A percentile compares a stretch with the other conserved stretches of the same genome.
These are phyloP conservation scores for Gyrodon tennesseensis DNA, from an alignment of 1,284 basidiomycete genomes.

Conservation along the genomic window DNA sequence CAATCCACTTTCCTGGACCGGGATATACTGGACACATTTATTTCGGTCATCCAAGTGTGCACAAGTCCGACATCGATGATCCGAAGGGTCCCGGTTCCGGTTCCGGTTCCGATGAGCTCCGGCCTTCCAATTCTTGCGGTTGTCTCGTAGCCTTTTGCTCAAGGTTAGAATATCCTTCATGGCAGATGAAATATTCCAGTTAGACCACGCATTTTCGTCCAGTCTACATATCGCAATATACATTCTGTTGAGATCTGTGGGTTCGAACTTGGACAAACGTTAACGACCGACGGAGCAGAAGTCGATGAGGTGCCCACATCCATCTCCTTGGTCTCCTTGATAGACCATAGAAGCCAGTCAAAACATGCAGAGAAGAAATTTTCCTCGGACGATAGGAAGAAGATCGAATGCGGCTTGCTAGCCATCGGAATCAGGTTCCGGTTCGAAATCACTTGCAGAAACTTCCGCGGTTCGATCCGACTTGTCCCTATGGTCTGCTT, in stretches of 20 bases:
- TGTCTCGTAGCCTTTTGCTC: not conserved
- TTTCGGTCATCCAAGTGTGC: not conserved
- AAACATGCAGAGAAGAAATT: constrained; percentile 21
- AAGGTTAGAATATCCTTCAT: not conserved
- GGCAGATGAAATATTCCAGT: not conserved
- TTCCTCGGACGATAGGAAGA: constrained; percentile 22
- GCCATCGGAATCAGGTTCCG: constrained; percentile 9
- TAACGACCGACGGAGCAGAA: no score
- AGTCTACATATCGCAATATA: constrained; percentile 16
- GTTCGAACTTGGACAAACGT: no score
- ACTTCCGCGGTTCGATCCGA: no score
- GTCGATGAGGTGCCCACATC: no score
- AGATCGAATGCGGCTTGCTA: constrained; percentile 22
- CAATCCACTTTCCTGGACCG: fast-evolving
- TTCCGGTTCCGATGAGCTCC: not conserved
- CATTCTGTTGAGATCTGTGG: no score
- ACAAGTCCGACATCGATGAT: not conserved
- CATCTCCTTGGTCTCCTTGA: no score
- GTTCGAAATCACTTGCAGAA: not conserved
- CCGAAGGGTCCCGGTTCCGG: not conserved
- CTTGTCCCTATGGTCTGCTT: no score
- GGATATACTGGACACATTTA: constrained; percentile 1
- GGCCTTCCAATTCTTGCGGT: not conserved
- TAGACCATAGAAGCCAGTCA: constrained; percentile 18
- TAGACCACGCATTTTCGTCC: fast-evolving